These are phyloP conservation scores for Mycosphaerella sp. DNA, from an alignment of 2,329 filamentous ascomycete species.

Conservation along the genomic window DNA sequence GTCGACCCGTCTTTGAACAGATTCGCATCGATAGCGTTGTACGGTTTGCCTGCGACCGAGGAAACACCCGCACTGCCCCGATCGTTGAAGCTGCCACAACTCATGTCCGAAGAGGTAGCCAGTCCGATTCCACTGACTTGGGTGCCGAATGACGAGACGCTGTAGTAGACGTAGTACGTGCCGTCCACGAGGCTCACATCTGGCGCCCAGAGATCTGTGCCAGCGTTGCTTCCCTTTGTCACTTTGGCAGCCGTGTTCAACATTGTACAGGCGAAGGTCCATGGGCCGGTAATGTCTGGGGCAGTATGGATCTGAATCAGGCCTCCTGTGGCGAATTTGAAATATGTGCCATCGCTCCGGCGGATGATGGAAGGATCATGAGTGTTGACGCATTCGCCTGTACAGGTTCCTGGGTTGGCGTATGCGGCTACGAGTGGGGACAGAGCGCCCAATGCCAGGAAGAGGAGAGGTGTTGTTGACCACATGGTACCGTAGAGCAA, in stretches of 20 bases:
- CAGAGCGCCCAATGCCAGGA: slow-evolving; percentile 17
- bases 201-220: slow-evolving; percentile 55
- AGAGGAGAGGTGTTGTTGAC: slow-evolving; percentile 2
- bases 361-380: slow-evolving; percentile 48
- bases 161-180: slow-evolving; percentile 61
- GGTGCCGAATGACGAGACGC: slow-evolving; percentile 56
- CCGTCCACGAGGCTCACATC: slow-evolving; percentile 54
- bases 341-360: slow-evolving; percentile 47
- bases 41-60: slow-evolving; percentile 36
- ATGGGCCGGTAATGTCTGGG: slow-evolving; percentile 45
- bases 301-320: slow-evolving; percentile 47
- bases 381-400: slow-evolving; percentile 39
- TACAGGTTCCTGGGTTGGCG: slow-evolving; percentile 38
- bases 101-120: slow-evolving; percentile 46
- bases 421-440: slow-evolving; percentile 31
- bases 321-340: slow-evolving; percentile 49
- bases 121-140: slow-evolving; percentile 58
- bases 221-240: slow-evolving; percentile 38
- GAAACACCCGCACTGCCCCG: slow-evolving; percentile 52
- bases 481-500: not conserved
- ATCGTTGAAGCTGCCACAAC: slow-evolving; percentile 55
- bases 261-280: slow-evolving; percentile 45
- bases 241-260: slow-evolving; percentile 41
- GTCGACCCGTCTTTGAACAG: slow-evolving; percentile 40
- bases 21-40: slow-evolving; percentile 50